Base-by-base conservation (phyloP, 2,329 filamentous ascomycete genomes). In the Botryotinia narcissicola region DNA sequence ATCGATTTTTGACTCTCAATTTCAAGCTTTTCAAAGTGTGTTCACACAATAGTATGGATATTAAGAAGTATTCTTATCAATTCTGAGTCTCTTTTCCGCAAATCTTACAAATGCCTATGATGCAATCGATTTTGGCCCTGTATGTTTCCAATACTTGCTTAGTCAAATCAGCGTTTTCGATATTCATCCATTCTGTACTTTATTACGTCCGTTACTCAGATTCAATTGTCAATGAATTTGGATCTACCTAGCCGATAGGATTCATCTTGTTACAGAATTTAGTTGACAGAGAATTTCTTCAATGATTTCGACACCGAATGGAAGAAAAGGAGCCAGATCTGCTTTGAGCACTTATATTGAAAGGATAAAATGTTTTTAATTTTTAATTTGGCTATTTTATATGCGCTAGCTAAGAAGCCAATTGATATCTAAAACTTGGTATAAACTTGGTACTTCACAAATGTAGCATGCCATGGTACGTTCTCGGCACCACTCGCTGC, bases 391-490 rank as follows among this genome's bases (percentile, higher is more conserved):
- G 51, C 14, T 3, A 29, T 29, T 54, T 8, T 4, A 29, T 14
- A 29, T 29, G 51, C 25, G 51, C n/a, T 29, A 29, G 14, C 14
- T 54, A 54, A 9, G n/a, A 54, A 25, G 20, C 37, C 48, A 72
- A 69, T 48, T 48, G 57, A n/a, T 72, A 68, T 76, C 72, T 75
- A 75, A 74, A 78, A 78, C 54, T 76, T 62, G 68, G 77, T 75
- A 73, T 77, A 78, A 70, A 76, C 76, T 72, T 77, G 72, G 29
- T 72, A 74, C 68, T 77, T 77, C 25, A 77, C 75, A 70, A 78
- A 78, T 25, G 76, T 78, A 8, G 77, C 75, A 40, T 75, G 70
- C 76, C 76, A 78, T 69, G 77, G 77, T 25, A 78, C 73, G 69
- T 76, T 71, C 37, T 54, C 71, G 66, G 74, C 71, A 22, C 75